phyloP scores from a whole-genome alignment of 2,329 filamentous ascomycete genomes.

The Ilyonectria robusta region DNA sequence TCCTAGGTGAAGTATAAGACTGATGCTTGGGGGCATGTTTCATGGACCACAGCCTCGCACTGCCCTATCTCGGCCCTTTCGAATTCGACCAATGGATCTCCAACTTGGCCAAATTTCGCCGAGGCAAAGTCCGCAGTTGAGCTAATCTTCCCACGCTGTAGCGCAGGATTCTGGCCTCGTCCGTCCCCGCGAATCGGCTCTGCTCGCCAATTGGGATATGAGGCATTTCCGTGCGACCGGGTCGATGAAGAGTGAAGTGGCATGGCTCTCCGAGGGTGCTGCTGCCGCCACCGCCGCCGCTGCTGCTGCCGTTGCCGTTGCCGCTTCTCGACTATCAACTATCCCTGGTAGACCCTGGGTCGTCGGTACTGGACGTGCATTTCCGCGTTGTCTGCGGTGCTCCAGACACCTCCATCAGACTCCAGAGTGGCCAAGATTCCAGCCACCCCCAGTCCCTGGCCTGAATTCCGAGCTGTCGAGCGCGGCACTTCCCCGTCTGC shows the following conservation, averaged over 20 bases:
- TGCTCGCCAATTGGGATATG: slow-evolving; percentile 35
- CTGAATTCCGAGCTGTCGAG: slow-evolving; percentile 5
- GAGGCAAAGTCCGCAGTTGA: background rate
- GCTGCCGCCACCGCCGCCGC: slow-evolving; percentile 23
- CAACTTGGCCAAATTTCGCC: background rate
- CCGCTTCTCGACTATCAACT: background rate
- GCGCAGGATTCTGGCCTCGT: slow-evolving; percentile 32
- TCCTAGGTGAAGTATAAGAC: background rate
- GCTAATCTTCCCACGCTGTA: slow-evolving; percentile 22
- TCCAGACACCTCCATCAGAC: background rate
- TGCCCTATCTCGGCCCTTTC: background rate
- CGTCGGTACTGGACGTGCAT: slow-evolving; percentile 13
- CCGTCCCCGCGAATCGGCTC: slow-evolving; percentile 33
- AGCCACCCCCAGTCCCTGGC: slow-evolving; percentile 1
- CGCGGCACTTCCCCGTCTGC: slow-evolving; percentile 9
- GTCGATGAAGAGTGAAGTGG: slow-evolving; percentile 39
- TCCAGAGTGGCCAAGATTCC: background rate
- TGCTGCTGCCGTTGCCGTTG: slow-evolving; percentile 8
- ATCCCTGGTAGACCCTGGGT: background rate
- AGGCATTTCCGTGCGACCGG: slow-evolving; percentile 43
- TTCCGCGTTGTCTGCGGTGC: slow-evolving; percentile 10
- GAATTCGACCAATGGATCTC: background rate
- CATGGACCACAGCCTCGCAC: slow-evolving; percentile 7
- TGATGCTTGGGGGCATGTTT: background rate
- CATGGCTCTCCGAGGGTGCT: slow-evolving; percentile 34